These are phyloP conservation scores for Apiospora pterosperma DNA, from an alignment of 2,329 filamentous ascomycete species.

Conservation along the genomic window DNA sequence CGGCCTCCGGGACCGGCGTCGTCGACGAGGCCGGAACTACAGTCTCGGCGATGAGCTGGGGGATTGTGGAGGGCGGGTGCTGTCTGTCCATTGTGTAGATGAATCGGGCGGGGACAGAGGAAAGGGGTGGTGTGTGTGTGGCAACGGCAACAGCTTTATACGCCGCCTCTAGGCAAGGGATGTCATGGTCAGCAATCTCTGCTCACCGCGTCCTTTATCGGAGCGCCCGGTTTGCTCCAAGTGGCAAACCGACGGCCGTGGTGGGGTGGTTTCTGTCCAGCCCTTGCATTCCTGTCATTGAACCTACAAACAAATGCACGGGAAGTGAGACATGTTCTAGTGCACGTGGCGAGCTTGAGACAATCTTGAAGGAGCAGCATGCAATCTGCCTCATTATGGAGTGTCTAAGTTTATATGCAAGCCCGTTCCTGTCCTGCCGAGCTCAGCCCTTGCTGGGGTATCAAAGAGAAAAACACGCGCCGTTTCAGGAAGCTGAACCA, in stretches of 20 bases:
- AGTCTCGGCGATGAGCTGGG: conserved; percentile 8
- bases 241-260: neutral
- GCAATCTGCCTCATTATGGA: neutral
- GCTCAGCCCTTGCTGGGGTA: conserved; percentile 1
- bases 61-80: neutral
- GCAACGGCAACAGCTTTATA: neutral
- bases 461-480: neutral
- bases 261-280: too few relatives aligned
- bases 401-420: neutral
- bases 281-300: too few relatives aligned
- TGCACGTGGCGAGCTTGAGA: neutral
- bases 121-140: neutral
- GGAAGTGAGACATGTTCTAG: neutral
- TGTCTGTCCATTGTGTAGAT: neutral
- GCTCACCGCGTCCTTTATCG: too few relatives aligned
- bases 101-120: neutral
- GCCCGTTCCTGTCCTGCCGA: neutral
- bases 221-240: too few relatives aligned
- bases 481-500: neutral
- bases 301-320: neutral
- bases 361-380: neutral
- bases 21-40: conserved; percentile 12
- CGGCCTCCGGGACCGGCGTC: neutral
- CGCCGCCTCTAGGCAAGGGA: neutral
- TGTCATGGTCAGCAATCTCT: too few relatives aligned